Base-by-base conservation (phyloP, 345 rosid genomes). In the Ceriops tagal region DNA sequence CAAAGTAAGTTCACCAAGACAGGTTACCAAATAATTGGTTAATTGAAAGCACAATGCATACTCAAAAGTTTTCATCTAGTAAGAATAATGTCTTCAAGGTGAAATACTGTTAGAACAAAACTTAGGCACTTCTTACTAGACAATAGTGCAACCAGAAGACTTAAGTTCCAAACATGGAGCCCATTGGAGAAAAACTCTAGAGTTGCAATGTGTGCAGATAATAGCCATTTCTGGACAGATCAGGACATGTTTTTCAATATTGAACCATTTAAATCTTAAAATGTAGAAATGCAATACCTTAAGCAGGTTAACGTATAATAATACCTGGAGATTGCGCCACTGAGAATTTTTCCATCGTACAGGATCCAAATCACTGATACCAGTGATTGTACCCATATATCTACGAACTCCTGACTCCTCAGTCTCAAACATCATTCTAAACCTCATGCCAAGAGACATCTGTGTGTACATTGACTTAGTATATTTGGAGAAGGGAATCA, bases 261-360 rank as follows among this genome's bases (percentile, higher is more conserved):
- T 3, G 19, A 13, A 43, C 16, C 49, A 11, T 3, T 1, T 43
- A 43, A 3, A 43, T 43, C 49, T 13, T 3, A 43, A 43, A 22
- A 64, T 6, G 8, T 2, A 21, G 5, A n/a, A 31, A 47, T 19
- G 61, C 4, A 53, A 56, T 24, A 56, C 16, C 15, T 26, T 55
- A 9, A 55, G 27, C 27, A 55, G 20, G 20, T 27, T 56, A 56
- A 43, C 28, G 21, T 62, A 26, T 59, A 68, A 56, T 35, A 27
- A 34, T 84, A 93, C 98, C 99, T 95, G 99, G 78, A 95, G 92
- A 83, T 86, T 95, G 66, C 97, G 93, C 99, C 98, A 92, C 70
- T 92, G 98, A 53, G 99, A 95, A 74, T 68, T 81, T 80, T 92
- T 95, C 99, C 97, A 95, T 69, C 99, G 76, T 69, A 90, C 84